A percentile compares a stretch with the other conserved stretches of the same genome.
Conservation (phyloP, 352 stramenopile species). For the Globisporangium echinulatum region DNA sequence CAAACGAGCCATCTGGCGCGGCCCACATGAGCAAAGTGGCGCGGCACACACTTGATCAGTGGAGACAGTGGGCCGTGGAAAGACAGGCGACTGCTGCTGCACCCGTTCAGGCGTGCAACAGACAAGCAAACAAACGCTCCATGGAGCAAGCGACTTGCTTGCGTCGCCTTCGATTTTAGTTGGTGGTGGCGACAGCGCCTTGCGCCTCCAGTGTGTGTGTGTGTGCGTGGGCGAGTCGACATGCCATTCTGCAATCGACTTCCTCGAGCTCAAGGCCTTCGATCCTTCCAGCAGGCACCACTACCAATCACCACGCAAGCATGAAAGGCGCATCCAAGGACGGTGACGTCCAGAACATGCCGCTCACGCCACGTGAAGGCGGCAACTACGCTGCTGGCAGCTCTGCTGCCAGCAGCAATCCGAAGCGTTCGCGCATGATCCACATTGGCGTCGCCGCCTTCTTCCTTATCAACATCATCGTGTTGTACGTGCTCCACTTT, state of each 20-base stretch:
- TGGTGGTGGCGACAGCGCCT: neutral
- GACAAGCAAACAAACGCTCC: too few relatives aligned
- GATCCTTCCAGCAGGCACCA: constrained; percentile 4
- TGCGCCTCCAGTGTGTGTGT: neutral
- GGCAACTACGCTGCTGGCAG: constrained; percentile 24
- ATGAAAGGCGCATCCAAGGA: constrained; percentile 13
- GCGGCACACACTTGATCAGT: too few relatives aligned
- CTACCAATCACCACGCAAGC: neutral
- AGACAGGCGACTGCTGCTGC: neutral
- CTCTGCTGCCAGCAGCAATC: constrained; percentile 4
- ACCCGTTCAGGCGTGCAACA: too few relatives aligned
- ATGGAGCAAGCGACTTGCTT: too few relatives aligned
- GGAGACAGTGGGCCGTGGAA: neutral
- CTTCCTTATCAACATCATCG: constrained; percentile 75
- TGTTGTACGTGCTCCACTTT: constrained; percentile 81
- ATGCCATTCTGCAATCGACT: constrained; percentile 20
- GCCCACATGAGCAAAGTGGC: neutral
- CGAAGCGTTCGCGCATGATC: constrained; percentile 25
- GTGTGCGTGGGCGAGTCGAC: too few relatives aligned
- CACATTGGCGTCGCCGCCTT: constrained; percentile 38
- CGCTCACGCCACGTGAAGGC: constrained; percentile 40
- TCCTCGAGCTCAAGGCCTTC: constrained; percentile 7
- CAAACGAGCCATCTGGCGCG: constrained; percentile 1
- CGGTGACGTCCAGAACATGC: constrained; percentile 20
- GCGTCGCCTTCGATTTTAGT: constrained; percentile 4